Evolutionary conservation across 2,329 filamentous ascomycete genomes (phyloP), one percentile per base, ranked within the genome.

Genomic region (Microascus cirrosus): DNA sequence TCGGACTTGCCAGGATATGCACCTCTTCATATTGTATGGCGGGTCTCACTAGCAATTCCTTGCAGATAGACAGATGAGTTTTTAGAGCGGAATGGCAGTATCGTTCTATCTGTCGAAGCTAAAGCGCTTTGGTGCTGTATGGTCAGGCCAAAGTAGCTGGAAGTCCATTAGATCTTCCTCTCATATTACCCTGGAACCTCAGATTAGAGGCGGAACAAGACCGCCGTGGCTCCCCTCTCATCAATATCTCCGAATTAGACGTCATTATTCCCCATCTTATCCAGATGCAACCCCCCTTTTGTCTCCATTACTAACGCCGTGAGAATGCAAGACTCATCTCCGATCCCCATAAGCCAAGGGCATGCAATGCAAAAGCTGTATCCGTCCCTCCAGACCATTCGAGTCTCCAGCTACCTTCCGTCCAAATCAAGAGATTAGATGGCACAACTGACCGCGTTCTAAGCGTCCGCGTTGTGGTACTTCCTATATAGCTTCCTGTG

Each of bases 401-500:
- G 22, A 28, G 25, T 55, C 13, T 53, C 12, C 34, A 36, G 4
- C 28, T 32, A 15, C 36, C 3, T 13, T n/a, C 36, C 36, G 25
- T n/a, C 51, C 25, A 28, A n/a, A 25, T 24, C 25, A 12, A 53
- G 18, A 15, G 7, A 6, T 28, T 25, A 28, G 51, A n/a, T 28
- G 39, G 20, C 35, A 20, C 18, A 25, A 22, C 15, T 7, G 22
- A 18, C 24, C 11, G 25, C 28, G 25, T 10, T 50, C 34, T 56
- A 56, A 18, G 24, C 54, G 25, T 50, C 39, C 5, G 39, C 12
- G 39, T 34, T 13, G 22, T 50, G 74, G 56, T 83, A 61, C 61
- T 76, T 77, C 69, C 80, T 79, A 72, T 90, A 95, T 28, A 85
- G 70, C 71, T 86, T 89, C 74, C 92, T 90, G 71, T 95, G 90